Conservation (phyloP, 108 stramenopile species). For the Fistulifera pelliculosa region DNA sequence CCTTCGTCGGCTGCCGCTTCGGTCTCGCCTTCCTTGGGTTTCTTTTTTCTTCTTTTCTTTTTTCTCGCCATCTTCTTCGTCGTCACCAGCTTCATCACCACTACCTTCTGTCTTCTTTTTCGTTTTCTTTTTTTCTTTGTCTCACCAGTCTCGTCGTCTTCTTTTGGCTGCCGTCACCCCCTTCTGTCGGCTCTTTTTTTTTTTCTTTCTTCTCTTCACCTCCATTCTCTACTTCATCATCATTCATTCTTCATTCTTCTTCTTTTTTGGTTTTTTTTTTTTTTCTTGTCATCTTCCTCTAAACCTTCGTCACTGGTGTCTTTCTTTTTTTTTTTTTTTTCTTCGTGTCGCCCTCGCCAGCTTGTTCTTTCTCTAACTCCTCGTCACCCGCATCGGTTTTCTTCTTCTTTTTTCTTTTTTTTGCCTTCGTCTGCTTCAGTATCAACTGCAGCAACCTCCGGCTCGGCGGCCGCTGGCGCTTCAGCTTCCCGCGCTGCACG, state of each 20-base stretch:
- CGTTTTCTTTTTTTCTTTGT: constrained; percentile 5
- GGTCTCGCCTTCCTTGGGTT: constrained; percentile 7
- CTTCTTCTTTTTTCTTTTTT: not conserved
- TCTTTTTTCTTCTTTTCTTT: constrained; percentile 6
- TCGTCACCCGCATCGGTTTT: not conserved
- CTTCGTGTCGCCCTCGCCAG: not conserved
- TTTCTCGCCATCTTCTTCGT: constrained; percentile 1
- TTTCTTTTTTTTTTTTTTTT: constrained; percentile 4
- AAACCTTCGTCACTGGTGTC: not conserved
- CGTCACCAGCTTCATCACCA: not conserved
- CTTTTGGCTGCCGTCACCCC: not conserved
- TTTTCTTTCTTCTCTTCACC: constrained; percentile 11
- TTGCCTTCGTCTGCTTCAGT: not conserved
- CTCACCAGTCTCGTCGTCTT: constrained; percentile 5
- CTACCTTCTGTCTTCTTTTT: not conserved
- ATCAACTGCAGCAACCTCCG: not conserved
- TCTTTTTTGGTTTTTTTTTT: not conserved
- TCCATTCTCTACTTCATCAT: not conserved
- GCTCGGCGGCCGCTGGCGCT: constrained; percentile 33
- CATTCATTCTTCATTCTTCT: constrained; percentile 1
- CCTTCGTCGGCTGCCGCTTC: not conserved
- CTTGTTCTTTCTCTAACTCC: not conserved
- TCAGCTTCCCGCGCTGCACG: constrained; percentile 2
- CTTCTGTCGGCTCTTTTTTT: constrained; percentile 10
- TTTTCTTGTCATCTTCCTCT: not conserved